Conservation (phyloP, 2,329 filamentous ascomycete species). For the Akanthomyces dipterigenus region DNA sequence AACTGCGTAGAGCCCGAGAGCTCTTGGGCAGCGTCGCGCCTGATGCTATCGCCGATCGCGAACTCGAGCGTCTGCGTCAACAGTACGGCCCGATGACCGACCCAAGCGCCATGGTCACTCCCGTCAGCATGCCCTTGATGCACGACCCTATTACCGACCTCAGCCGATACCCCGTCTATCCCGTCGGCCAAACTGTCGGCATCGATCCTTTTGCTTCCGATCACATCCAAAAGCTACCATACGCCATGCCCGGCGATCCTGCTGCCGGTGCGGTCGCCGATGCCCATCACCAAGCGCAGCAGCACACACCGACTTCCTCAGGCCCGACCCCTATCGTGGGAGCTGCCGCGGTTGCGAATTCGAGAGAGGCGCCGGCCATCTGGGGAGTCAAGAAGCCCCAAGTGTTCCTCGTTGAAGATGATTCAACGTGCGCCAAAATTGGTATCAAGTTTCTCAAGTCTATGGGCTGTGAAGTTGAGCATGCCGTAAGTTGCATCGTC, state of each 20-base stretch:
- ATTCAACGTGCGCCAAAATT: slow-evolving; percentile 60
- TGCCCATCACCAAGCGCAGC: slow-evolving; percentile 29
- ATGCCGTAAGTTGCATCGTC: slow-evolving; percentile 46
- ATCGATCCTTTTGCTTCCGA: slow-evolving; percentile 94
- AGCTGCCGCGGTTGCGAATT: slow-evolving; percentile 21
- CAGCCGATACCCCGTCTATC: slow-evolving; percentile 68
- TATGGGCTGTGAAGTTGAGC: slow-evolving; percentile 61
- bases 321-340: slow-evolving; percentile 6
- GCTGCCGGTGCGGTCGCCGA: slow-evolving; percentile 31
- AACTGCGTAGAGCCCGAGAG: slow-evolving; percentile 50
- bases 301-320: slow-evolving; percentile 14
- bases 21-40: slow-evolving; percentile 46
- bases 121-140: slow-evolving; percentile 39
- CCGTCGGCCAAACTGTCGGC: slow-evolving; percentile 81
- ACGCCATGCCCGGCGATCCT: slow-evolving; percentile 59
- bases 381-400: slow-evolving; percentile 63
- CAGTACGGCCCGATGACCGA: slow-evolving; percentile 49
- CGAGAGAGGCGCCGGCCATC: slow-evolving; percentile 34
- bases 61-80: slow-evolving; percentile 49
- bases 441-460: slow-evolving; percentile 60
- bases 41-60: slow-evolving; percentile 46
- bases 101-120: slow-evolving; percentile 38
- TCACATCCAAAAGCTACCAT: slow-evolving; percentile 91
- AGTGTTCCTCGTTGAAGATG: slow-evolving; percentile 85
- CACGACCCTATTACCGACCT: slow-evolving; percentile 51